Percentiles rank a stretch among this genome's conserved stretches.
Conservation (phyloP, 129 eudicot species). For the Saussurea involucrata region DNA sequence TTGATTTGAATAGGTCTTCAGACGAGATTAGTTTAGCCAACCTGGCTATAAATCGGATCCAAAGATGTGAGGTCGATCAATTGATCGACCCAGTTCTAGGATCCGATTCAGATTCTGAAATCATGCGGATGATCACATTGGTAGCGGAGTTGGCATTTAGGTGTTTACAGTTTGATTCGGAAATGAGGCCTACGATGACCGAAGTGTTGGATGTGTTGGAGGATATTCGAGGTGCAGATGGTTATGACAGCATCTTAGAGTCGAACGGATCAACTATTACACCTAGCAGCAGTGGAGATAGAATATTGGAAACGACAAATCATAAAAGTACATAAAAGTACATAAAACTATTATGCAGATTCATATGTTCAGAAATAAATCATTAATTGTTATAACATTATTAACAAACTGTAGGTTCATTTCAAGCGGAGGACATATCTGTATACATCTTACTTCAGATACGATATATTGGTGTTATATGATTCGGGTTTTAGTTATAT, state of each 20-base stretch:
- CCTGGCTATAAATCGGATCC: constrained; percentile 70
- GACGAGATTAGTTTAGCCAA: constrained; percentile 77
- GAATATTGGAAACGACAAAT: background rate
- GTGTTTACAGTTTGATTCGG: constrained; percentile 83
- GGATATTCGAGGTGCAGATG: constrained; percentile 36
- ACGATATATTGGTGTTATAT: too few species aligned
- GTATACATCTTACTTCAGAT: too few species aligned
- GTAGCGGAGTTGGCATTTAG: constrained; percentile 80
- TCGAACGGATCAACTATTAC: constrained; percentile 37
- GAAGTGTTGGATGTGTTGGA: constrained; percentile 49
- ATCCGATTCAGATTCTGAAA: constrained; percentile 36
- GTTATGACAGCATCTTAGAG: background rate
- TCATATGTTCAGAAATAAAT: background rate
- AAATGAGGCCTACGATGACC: constrained; percentile 75
- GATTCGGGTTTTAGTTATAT: too few species aligned
- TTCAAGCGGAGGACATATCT: too few species aligned
- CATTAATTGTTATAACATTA: too few species aligned
- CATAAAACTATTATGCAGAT: background rate
- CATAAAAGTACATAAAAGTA: background rate
- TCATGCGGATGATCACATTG: constrained; percentile 52
- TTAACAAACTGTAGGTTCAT: too few species aligned
- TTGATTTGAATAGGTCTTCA: constrained; percentile 58
- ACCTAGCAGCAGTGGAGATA: constrained; percentile 29
- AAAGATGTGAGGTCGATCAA: constrained; percentile 47
- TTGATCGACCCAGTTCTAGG: constrained; percentile 59